These are phyloP conservation scores for Auricularia sp. DNA, from an alignment of 768 basidiomycete genomes.

Conservation along the genomic window DNA sequence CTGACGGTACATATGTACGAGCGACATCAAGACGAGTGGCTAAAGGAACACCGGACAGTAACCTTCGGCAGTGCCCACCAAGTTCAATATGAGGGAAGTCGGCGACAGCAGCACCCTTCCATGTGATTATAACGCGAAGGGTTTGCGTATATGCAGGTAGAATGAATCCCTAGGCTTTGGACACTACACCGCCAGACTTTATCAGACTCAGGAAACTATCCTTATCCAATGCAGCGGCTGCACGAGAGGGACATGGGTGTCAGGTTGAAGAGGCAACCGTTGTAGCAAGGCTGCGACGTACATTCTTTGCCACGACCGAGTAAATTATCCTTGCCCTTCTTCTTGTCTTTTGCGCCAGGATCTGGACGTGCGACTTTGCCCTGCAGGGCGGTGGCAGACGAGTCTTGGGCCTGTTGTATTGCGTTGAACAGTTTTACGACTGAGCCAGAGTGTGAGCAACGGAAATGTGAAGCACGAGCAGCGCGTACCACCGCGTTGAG, in stretches of 20 bases:
- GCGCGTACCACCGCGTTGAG: slow-evolving; percentile 16
- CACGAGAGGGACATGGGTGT: slow-evolving; percentile 3
- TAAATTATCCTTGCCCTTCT: slow-evolving; percentile 43
- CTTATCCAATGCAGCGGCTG: slow-evolving; percentile 46
- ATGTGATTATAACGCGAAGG: too few species aligned
- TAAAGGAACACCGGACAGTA: too few species aligned
- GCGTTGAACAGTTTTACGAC: slow-evolving; percentile 84
- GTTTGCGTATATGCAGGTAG: too few species aligned
- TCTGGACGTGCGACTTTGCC: slow-evolving; percentile 68
- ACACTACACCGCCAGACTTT: slow-evolving; percentile 68
- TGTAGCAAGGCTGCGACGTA: slow-evolving; percentile 20
- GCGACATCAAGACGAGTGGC: too few species aligned
- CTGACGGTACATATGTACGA: too few species aligned
- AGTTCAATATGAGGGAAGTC: too few species aligned
- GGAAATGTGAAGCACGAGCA: not conserved
- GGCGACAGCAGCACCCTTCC: too few species aligned
- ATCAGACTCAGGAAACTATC: slow-evolving; percentile 79
- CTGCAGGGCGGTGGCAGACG: slow-evolving; percentile 40
- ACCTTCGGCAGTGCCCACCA: too few species aligned
- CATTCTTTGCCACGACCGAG: slow-evolving; percentile 49
- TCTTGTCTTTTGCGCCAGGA: slow-evolving; percentile 39
- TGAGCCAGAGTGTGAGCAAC: slow-evolving; percentile 10
- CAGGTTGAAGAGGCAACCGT: slow-evolving; percentile 2
- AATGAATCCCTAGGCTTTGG: slow-evolving; percentile 28
- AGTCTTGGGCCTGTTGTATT: slow-evolving; percentile 70